Conservation (phyloP, 768 basidiomycete species). For the Russula griseocarnosa region DNA sequence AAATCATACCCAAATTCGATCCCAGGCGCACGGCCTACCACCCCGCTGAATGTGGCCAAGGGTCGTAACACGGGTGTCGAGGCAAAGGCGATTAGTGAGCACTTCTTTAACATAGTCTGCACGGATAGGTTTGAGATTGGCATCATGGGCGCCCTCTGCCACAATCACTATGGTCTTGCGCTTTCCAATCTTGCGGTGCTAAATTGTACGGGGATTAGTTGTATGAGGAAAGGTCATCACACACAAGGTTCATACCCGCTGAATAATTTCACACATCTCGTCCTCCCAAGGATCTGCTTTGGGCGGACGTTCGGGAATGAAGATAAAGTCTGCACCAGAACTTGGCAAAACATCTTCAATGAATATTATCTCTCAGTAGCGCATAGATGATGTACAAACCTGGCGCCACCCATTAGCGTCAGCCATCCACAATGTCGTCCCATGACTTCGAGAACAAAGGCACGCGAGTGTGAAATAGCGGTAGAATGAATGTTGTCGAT, state of each 20-base stretch:
- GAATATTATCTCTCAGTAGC: neutral
- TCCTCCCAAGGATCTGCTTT: slow-evolving; percentile 78
- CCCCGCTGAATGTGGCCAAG: slow-evolving; percentile 97
- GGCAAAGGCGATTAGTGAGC: slow-evolving; percentile 76
- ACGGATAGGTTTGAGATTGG: slow-evolving; percentile 83
- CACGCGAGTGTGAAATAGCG: slow-evolving; percentile 91
- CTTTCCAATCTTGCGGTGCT: slow-evolving; percentile 92
- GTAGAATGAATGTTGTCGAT: slow-evolving; percentile 99
- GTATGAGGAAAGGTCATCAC: neutral
- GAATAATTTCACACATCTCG: slow-evolving; percentile 82
- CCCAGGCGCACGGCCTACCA: slow-evolving; percentile 87
- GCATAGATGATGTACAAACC: slow-evolving; percentile 43
- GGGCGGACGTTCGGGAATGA: slow-evolving; percentile 94
- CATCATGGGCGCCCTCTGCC: slow-evolving; percentile 92
- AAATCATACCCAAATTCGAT: slow-evolving; percentile 72
- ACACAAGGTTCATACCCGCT: slow-evolving; percentile 50
- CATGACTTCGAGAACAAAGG: slow-evolving; percentile 99
- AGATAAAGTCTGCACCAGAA: slow-evolving; percentile 93
- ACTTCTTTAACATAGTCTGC: slow-evolving; percentile 90
- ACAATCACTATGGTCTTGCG: slow-evolving; percentile 98
- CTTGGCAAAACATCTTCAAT: slow-evolving; percentile 36
- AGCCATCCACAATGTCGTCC: slow-evolving; percentile 99
- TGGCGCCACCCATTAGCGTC: slow-evolving; percentile 87
- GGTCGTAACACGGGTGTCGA: slow-evolving; percentile 95
- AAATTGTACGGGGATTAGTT: slow-evolving; percentile 12